Evolutionary conservation across 2,329 filamentous ascomycete species (phyloP), one percentile per base, ranked within the genome.

Genomic region (Ceratocystis harringtonii): DNA sequence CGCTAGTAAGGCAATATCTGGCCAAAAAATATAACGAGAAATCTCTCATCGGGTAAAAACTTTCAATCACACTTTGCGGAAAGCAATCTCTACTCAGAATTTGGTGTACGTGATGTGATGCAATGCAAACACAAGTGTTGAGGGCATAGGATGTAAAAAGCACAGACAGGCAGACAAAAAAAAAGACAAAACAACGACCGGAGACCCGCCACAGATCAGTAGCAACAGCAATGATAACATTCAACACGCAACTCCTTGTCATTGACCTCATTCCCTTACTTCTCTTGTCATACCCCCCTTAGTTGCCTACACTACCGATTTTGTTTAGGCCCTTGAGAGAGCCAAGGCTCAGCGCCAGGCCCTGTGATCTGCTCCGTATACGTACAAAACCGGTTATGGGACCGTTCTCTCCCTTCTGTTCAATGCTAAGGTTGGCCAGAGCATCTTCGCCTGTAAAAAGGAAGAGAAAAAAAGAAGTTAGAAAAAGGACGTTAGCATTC

Each of bases 371-470:
- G 80, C 92, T 96, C 77, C 94, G 86, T 83, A 99, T 99, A 74
- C 94, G 87, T 69, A 99, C 92, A 76, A 99, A 99, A 57, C 94
- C 94, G 52, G 92, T 96, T 69, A 99, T 92, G 5, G 91, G 90
- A 28, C 94, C 94, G 72, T 96, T 88, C 30, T 96, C 91, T 67
- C 91, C 92, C 75, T 97, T 92, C 78, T 96, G 92, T 77, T 99
- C 94, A 72, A 99, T 96, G 74, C 92, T 96, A 76, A 99, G 74
- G 75, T 99, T 99, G 72, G 94, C 94, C 72, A 99, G 79, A 68
- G 94, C 94, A 78, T 99, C 94, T 89, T 99, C 94, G 69, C 94
- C 94, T 99, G 48, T 7, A 22, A 22, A 68, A 17, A 12, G 10
- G 4, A 57, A 5, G 7, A 28, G 25, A 10, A 63, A 63, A 55